phyloP scores from a whole-genome alignment of 441 rosid species.

The Gossypium schwendimanii region DNA sequence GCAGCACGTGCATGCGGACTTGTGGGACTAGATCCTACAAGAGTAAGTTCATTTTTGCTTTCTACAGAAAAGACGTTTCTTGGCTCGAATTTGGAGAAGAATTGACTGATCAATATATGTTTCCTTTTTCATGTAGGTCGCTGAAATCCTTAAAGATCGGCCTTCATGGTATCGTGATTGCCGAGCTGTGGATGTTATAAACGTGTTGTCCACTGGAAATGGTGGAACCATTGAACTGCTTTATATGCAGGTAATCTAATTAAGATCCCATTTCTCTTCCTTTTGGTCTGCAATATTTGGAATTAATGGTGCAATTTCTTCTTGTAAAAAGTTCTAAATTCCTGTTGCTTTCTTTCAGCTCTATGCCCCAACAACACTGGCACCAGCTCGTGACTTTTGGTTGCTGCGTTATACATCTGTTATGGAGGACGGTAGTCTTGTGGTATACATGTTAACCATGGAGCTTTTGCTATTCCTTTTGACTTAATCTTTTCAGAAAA shows the following conservation, averaged over 20 bases:
- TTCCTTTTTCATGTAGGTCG: constrained; percentile 32
- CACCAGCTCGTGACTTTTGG: constrained; percentile 78
- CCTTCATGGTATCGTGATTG: constrained; percentile 63
- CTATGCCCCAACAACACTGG: constrained; percentile 69
- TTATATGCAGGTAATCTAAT: constrained; percentile 50
- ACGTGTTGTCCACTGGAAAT: constrained; percentile 55
- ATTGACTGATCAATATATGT: not conserved
- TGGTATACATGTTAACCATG: constrained; percentile 30
- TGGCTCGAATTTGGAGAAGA: constrained; percentile 4
- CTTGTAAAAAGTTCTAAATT: not conserved
- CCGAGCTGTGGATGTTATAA: constrained; percentile 52
- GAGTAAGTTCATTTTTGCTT: constrained; percentile 33
- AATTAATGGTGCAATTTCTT: not conserved
- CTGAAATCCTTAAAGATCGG: constrained; percentile 65
- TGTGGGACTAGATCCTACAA: constrained; percentile 67
- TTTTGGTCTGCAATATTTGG: not conserved
- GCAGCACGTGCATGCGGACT: constrained; percentile 80
- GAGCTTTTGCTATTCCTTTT: constrained; percentile 4
- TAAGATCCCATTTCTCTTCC: not conserved
- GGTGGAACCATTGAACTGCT: constrained; percentile 67
- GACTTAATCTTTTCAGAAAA: not conserved
- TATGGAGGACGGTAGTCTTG: constrained; percentile 72
- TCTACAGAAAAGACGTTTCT: not conserved
- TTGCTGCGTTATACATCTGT: constrained; percentile 68
- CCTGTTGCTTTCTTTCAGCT: constrained; percentile 28